Conservation (phyloP, 805 yeast species). For the Saitoella complicata region DNA sequence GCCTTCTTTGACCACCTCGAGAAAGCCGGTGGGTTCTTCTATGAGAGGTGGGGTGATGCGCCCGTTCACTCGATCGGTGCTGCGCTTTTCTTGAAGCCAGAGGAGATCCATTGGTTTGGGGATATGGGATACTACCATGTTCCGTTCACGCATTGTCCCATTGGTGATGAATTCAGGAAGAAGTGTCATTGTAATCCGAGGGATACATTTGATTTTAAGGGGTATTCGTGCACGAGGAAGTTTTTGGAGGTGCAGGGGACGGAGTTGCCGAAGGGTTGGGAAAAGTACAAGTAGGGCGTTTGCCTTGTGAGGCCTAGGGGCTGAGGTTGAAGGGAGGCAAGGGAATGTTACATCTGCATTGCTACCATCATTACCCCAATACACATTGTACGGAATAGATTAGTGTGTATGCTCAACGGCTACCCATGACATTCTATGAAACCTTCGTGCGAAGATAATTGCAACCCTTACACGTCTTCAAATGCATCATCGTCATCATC, state of each 20-base stretch:
- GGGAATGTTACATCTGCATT: no score
- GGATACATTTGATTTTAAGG: conserved; percentile 24
- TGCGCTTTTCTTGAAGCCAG: conserved; percentile 37
- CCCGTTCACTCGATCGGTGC: conserved; percentile 71
- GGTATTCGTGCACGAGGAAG: conserved; percentile 25
- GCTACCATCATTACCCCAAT: conserved; percentile 26
- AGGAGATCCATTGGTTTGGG: conserved; percentile 58
- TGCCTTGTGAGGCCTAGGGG: no score
- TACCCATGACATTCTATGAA: no score
- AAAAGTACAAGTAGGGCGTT: conserved; percentile 7
- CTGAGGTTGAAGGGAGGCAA: no score
- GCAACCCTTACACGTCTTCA: background rate
- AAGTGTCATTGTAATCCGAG: conserved; percentile 41
- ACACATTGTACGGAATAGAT: conserved; percentile 3
- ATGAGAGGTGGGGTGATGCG: conserved; percentile 64
- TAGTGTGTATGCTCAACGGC: no score
- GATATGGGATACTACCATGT: conserved; percentile 66
- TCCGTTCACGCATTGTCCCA: conserved; percentile 15
- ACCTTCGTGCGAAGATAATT: no score
- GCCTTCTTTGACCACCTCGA: conserved; percentile 56
- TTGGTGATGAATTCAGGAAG: conserved; percentile 34
- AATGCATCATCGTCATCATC: background rate
- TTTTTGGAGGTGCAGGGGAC: conserved; percentile 19
- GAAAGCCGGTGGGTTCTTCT: conserved; percentile 63
- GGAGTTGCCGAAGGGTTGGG: conserved; percentile 13